These are phyloP conservation scores for Populus nigra DNA, from an alignment of 345 rosid genomes.

Conservation along the genomic window DNA sequence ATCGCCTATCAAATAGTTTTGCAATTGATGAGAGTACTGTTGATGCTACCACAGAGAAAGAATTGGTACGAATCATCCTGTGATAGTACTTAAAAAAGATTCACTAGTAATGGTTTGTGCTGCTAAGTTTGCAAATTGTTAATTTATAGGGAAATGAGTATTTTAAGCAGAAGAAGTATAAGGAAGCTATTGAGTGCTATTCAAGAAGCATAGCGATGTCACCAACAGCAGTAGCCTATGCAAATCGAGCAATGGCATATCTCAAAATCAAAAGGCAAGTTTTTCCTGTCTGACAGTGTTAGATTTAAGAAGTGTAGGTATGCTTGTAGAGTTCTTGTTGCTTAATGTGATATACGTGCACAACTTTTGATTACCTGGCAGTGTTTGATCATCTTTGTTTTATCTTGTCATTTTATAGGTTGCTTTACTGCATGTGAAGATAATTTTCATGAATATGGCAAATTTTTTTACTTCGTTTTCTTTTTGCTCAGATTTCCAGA, in stretches of 20 bases:
- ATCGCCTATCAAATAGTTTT: constrained; percentile 42
- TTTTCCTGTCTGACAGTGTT: background rate
- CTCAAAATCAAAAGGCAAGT: constrained; percentile 71
- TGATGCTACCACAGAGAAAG: constrained; percentile 84
- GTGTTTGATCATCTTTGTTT: background rate
- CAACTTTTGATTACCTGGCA: background rate
- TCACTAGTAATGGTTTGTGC: background rate
- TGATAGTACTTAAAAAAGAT: background rate
- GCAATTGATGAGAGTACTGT: constrained; percentile 39
- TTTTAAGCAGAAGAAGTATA: constrained; percentile 79
- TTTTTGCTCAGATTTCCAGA: constrained; percentile 53
- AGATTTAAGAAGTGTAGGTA: too few relatives aligned
- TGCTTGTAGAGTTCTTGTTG: background rate
- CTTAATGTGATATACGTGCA: background rate
- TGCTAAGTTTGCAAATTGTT: constrained; percentile 1
- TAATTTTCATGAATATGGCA: background rate
- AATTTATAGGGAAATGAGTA: constrained; percentile 66
- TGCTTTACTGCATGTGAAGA: background rate
- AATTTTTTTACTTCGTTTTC: background rate
- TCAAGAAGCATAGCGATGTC: constrained; percentile 86
- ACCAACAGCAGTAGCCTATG: constrained; percentile 80
- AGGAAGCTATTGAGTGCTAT: constrained; percentile 83
- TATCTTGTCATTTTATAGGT: background rate
- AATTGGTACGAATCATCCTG: constrained; percentile 45
- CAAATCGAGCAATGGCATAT: constrained; percentile 92